Percentiles rank a stretch among this genome's conserved stretches.
These are phyloP conservation scores for Mrakia frigida DNA, from an alignment of 768 basidiomycete genomes.

Conservation along the genomic window DNA sequence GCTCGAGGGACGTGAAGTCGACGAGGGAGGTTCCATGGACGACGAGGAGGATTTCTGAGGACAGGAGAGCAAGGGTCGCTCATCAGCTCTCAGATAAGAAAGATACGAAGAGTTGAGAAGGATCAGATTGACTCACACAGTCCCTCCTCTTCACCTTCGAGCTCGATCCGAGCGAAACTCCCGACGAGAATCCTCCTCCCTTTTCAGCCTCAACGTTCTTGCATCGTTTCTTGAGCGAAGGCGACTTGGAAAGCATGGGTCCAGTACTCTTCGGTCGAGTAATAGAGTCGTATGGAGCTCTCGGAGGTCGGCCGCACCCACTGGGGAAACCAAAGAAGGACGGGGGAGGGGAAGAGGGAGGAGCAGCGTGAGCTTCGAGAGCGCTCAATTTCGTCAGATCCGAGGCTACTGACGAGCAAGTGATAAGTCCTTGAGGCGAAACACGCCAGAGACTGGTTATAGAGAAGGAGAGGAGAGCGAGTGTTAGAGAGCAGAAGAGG, in stretches of 20 bases:
- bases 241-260: background rate
- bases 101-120: background rate
- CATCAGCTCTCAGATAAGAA: background rate
- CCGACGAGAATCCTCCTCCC: constrained; percentile 5
- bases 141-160: background rate
- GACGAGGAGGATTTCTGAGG: constrained; percentile 1
- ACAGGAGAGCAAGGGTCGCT: background rate
- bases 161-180: background rate
- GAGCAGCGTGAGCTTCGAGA: background rate
- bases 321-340: constrained; percentile 3
- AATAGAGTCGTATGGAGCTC: constrained; percentile 6
- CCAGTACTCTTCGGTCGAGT: background rate
- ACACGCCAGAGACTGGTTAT: constrained; percentile 1
- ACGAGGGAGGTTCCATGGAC: background rate
- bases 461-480: background rate
- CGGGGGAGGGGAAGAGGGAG: background rate
- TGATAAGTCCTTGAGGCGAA: background rate
- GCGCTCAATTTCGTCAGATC: background rate
- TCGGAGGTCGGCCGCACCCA: constrained; percentile 3
- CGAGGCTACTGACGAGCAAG: background rate
- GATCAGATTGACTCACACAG: background rate
- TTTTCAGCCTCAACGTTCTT: background rate
- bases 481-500: background rate
- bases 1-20: constrained; percentile 4
- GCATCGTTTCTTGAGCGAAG: background rate